Evolutionary conservation across 176 grass and related monocot genomes (phyloP), one percentile per base, ranked within the genome.

Genomic region (Leersia perrieri): DNA sequence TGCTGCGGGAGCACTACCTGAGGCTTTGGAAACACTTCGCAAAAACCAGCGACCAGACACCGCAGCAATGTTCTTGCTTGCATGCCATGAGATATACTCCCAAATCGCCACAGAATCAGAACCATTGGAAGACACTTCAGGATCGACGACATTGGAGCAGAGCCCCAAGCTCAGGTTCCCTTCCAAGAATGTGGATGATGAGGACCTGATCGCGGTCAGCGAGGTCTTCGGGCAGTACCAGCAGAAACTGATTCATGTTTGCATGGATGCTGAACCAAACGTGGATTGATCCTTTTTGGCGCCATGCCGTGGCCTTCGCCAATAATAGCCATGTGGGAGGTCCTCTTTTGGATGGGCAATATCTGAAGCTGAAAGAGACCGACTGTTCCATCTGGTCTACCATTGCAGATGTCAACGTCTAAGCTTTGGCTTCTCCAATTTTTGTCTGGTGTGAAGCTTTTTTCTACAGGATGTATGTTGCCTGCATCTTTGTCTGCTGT

Each of bases 221-320:
- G 92, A 99, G 80, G 92, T 89, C 55, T 99, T 88, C 13, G 96
- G 96, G 84, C 92, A 99, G 79, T 99, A 99, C 66, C 96, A 99
- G 75, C 90, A 90, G 77, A 91, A 93, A 72, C 66, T 93, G 62
- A 86, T 99, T 63, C 96, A 99, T 86, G 87, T 95, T 18, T 95
- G 90, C 73, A 91, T 99, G 92, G 96, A 99, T 69, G 87, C 87
- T 5, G 72, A 84, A 49, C 96, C 91, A 4, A 66, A 30, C 13
- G 76, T 93, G 42, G 90, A 89, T 55, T 94, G 88, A 93, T 26
- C 34, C 15, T 1, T 36, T 32, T 60, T 0, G 13, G 60, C 23
- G 62, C 38, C 61, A 73, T 79, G 68, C 42, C 34, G 1, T 57
- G 18, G 32, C 26, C 6, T 22, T 2, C 22, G 16, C 49, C 5